Evolutionary conservation across 805 yeast species (phyloP).

Genomic region (Alloascoidea hylecoeti): DNA sequence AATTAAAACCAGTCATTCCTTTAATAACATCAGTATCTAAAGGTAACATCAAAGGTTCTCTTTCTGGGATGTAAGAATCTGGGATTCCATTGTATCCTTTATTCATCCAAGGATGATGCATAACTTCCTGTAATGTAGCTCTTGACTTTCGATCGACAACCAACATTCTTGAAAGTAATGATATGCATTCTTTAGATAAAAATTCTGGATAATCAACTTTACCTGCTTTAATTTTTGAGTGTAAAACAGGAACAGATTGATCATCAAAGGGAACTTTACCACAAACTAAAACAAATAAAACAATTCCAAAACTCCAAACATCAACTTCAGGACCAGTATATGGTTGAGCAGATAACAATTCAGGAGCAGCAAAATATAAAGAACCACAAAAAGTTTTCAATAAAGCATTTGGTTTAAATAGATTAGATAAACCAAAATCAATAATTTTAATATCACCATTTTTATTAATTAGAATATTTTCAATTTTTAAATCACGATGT

Average conservation of each 20-base stretch:
- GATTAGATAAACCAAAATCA: slow-evolving; percentile 89
- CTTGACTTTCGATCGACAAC: slow-evolving; percentile 81
- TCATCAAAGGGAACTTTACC: slow-evolving; percentile 99
- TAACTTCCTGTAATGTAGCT: slow-evolving; percentile 65
- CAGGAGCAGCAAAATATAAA: slow-evolving; percentile 97
- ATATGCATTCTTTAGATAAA: slow-evolving; percentile 67
- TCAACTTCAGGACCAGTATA: slow-evolving; percentile 96
- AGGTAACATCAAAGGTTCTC: slow-evolving; percentile 64
- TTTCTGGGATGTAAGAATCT: slow-evolving; percentile 56
- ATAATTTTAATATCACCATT: slow-evolving; percentile 91
- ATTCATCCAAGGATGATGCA: slow-evolving; percentile 89
- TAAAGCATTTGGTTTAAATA: slow-evolving; percentile 56
- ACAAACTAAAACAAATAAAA: slow-evolving; percentile 84
- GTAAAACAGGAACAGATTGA: slow-evolving; percentile 80
- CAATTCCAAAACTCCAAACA: slow-evolving; percentile 97
- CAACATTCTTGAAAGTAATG: slow-evolving; percentile 73
- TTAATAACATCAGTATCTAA: slow-evolving; percentile 51
- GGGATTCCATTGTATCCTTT: slow-evolving; percentile 72
- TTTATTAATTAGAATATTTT: slow-evolving; percentile 87
- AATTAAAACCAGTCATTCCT: slow-evolving; percentile 67
- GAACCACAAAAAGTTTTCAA: slow-evolving; percentile 96
- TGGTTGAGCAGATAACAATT: slow-evolving; percentile 80
- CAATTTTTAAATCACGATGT: slow-evolving; percentile 93
- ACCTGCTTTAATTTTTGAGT: slow-evolving; percentile 88
- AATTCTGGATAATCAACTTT: slow-evolving; percentile 81